phyloP scores from a whole-genome alignment of 148 eudicot genomes.

The Cornus suecica region DNA sequence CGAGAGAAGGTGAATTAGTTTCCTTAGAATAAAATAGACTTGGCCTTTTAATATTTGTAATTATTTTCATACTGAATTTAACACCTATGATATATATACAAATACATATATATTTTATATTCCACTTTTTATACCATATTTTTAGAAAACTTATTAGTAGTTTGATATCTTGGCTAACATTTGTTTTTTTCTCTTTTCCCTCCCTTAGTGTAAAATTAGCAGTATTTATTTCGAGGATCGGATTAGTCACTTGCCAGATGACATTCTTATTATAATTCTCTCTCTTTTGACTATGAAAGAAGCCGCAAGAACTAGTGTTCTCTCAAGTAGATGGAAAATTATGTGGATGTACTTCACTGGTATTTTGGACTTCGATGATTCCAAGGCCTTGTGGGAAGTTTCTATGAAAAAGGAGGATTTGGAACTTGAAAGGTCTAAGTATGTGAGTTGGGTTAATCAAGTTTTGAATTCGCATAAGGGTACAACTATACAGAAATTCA shows the following conservation, averaged over 20 bases:
- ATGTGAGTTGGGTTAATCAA: background rate
- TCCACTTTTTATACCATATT: too few relatives aligned
- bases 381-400: background rate
- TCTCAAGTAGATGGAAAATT: background rate
- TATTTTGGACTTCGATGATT: background rate
- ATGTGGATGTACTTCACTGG: background rate
- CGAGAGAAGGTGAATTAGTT: too few relatives aligned
- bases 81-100: too few relatives aligned
- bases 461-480: background rate
- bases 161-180: too few relatives aligned
- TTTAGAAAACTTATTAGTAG: too few relatives aligned
- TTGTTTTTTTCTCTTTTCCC: too few relatives aligned
- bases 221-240: too few relatives aligned
- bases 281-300: background rate
- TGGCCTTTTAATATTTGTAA: too few relatives aligned
- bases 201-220: too few relatives aligned
- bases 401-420: background rate
- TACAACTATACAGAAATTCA: background rate
- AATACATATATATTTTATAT: too few relatives aligned
- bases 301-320: constrained; percentile 2
- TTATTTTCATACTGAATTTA: too few relatives aligned
- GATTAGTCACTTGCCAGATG: constrained; percentile 6
- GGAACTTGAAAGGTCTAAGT: background rate
- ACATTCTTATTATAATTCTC: background rate
- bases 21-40: too few relatives aligned